Base-by-base conservation (phyloP, 768 basidiomycete species). In the Dioszegia hungarica region DNA sequence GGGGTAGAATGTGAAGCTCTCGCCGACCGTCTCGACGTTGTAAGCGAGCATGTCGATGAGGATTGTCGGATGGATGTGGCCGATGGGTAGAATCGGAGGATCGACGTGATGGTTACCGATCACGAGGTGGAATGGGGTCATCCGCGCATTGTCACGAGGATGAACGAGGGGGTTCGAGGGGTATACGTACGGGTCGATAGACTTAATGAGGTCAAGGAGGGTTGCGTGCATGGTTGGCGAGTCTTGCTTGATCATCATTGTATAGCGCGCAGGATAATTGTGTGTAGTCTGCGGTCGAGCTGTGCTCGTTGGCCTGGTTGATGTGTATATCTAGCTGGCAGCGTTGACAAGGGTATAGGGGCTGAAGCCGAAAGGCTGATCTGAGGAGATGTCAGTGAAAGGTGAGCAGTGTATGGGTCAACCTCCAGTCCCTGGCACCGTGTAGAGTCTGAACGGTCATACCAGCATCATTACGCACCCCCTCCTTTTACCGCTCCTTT, bases 1-100 rank as follows among this genome's bases (percentile, higher is more conserved):
- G 25, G 51, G 51, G 24, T 40, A 41, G 25, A 52, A 39, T 3
- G 36, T 37, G 27, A 39, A 52, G 51, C 37, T 39, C 24, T 52
- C 6, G n/a, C 51, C 51, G 27, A 4, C n/a, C 25, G 12, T 19
- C 14, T 44, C 9, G 27, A 40, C 29, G 20, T 43, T 46, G 38
- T 29, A 43, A 20, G 53, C 53, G 41, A 44, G 28, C 40, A 46
- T 54, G 43, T 43, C 53, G 17, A 22, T 31, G 22, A 54, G 53
- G 8, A 44, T 43, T 12, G 29, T 14, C 1, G 51, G 51, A 27
- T 52, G 37, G 15, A 40, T 39, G n/a, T 52, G 22, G 28, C 40
- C 40, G 22, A 52, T 34, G n/a, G 51, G 37, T 14, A 52, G 38
- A n/a, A 39, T 40, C 3, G 40, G 51, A 9, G 40, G 37, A 19